A percentile compares a stretch with the other conserved stretches of the same genome.
Conservation (phyloP, 2,329 filamentous ascomycete genomes). For the Teratosphaeria epicoccoides region DNA sequence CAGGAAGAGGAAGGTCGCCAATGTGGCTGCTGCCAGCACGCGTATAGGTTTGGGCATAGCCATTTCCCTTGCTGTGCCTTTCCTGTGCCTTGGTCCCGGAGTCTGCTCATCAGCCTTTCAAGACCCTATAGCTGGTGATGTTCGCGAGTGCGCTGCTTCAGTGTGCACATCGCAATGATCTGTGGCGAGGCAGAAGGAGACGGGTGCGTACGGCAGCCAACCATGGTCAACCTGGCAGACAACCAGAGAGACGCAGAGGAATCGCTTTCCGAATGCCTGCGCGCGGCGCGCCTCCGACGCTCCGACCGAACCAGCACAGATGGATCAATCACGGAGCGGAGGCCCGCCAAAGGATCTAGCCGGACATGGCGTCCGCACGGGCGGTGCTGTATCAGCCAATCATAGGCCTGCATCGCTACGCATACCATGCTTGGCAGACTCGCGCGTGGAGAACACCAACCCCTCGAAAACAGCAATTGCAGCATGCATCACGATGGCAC, state of each 20-base stretch:
- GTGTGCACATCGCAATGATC: background rate
- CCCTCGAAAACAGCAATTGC: too few relatives aligned
- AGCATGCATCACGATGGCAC: slow-evolving; percentile 50
- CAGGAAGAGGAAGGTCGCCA: slow-evolving; percentile 67
- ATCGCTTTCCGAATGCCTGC: too few relatives aligned
- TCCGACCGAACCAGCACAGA: too few relatives aligned
- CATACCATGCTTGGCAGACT: background rate
- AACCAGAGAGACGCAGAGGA: background rate
- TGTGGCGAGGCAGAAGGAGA: background rate
- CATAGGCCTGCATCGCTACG: background rate
- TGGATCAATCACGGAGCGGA: too few relatives aligned
- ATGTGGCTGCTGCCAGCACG: slow-evolving; percentile 60
- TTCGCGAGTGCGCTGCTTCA: background rate
- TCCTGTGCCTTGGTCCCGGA: slow-evolving; percentile 4
- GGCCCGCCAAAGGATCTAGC: background rate
- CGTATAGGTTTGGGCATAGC: slow-evolving; percentile 77
- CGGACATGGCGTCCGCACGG: background rate
- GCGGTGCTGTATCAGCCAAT: too few relatives aligned
- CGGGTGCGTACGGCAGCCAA: background rate
- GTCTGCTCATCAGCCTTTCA: background rate
- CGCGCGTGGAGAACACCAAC: too few relatives aligned
- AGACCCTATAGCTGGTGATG: background rate
- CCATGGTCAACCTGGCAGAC: background rate
- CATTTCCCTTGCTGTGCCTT: slow-evolving; percentile 44
- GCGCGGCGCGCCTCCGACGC: too few relatives aligned